Evolutionary conservation across 2,329 filamentous ascomycete species (phyloP).

Genomic region (Nothophoma quercina): DNA sequence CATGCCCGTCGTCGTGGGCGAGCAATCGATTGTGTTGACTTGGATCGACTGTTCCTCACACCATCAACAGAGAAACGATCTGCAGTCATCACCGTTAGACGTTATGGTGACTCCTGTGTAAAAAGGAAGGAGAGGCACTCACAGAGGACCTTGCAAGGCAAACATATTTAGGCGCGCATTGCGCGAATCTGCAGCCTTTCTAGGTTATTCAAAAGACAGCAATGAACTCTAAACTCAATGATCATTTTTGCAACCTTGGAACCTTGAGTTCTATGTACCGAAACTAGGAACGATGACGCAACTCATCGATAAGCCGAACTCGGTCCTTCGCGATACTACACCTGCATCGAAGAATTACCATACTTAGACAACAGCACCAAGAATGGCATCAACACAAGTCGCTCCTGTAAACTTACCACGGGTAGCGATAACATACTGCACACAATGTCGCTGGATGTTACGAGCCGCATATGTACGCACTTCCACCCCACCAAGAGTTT

Average conservation of each 20-base stretch:
- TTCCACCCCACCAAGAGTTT: too few species aligned
- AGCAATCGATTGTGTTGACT: neutral
- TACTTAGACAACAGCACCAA: neutral
- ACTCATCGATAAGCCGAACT: conserved; percentile 12
- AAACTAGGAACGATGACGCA: conserved; percentile 9
- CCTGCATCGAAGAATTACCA: neutral
- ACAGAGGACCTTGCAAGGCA: too few species aligned
- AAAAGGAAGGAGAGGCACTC: too few species aligned
- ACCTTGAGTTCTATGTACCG: neutral
- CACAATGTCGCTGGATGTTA: conserved; percentile 92
- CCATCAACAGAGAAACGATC: neutral
- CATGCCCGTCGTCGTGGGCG: conserved; percentile 7
- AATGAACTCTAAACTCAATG: neutral
- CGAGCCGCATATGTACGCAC: conserved; percentile 79
- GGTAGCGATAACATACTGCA: conserved; percentile 90
- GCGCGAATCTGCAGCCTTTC: too few species aligned
- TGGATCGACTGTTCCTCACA: neutral
- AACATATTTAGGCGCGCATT: too few species aligned
- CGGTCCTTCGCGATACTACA: neutral
- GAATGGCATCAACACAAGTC: conserved; percentile 35
- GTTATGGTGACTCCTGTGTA: too few species aligned
- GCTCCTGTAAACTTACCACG: conserved; percentile 64
- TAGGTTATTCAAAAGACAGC: too few species aligned
- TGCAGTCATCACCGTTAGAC: too few species aligned
- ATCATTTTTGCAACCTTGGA: neutral